These are phyloP conservation scores for Xylaria hypoxylon DNA, from an alignment of 2,329 filamentous ascomycete species.

Conservation along the genomic window DNA sequence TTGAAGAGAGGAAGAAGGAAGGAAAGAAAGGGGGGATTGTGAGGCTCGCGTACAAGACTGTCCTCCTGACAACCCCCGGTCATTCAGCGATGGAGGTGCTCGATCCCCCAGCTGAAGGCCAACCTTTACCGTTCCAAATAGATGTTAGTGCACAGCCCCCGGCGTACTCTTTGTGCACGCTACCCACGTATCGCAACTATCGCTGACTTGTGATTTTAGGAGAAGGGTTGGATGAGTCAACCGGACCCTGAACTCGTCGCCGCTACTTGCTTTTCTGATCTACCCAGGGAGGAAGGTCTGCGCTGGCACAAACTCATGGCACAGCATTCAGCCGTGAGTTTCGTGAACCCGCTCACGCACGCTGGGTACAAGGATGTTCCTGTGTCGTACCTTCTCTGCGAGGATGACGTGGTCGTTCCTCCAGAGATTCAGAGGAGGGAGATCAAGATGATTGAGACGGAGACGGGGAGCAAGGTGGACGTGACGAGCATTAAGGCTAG, in stretches of 20 bases:
- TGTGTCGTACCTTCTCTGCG: slow-evolving; percentile 55
- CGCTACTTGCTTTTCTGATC: slow-evolving; percentile 43
- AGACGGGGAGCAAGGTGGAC: slow-evolving; percentile 51
- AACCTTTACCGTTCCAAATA: slow-evolving; percentile 6
- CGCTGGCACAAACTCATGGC: slow-evolving; percentile 21
- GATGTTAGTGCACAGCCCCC: slow-evolving; percentile 26
- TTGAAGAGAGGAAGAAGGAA: slow-evolving; percentile 49
- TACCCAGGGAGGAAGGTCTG: slow-evolving; percentile 45
- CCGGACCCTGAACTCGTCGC: slow-evolving; percentile 35
- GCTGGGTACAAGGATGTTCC: slow-evolving; percentile 56
- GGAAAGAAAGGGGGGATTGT: slow-evolving; percentile 55
- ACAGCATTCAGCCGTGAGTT: slow-evolving; percentile 52
- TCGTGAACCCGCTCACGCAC: slow-evolving; percentile 52
- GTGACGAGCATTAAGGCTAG: slow-evolving; percentile 53
- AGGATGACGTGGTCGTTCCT: slow-evolving; percentile 52
- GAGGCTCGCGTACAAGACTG: slow-evolving; percentile 50
- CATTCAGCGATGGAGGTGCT: slow-evolving; percentile 32
- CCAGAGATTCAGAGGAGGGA: slow-evolving; percentile 49
- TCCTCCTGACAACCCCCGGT: slow-evolving; percentile 45
- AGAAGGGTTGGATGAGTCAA: slow-evolving; percentile 47
- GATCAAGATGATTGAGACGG: slow-evolving; percentile 50
- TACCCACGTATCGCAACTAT: no score
- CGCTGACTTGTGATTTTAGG: slow-evolving; percentile 35
- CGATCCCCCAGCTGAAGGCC: slow-evolving; percentile 14
- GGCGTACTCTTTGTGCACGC: background rate